phyloP scores from a whole-genome alignment of 345 rosid species.

The Citrus sp. region DNA sequence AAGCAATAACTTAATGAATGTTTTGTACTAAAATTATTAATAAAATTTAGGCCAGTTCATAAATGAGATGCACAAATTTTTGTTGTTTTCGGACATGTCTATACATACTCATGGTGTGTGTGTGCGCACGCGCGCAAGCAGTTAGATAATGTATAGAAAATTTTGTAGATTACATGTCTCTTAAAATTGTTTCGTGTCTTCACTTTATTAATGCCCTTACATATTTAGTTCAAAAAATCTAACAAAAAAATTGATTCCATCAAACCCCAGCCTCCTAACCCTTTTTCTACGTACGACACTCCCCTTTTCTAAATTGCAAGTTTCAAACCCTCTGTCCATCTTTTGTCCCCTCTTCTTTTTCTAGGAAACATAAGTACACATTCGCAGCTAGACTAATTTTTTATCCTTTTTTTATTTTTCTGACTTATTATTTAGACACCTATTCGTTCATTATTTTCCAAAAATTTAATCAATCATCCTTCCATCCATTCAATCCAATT shows the following conservation, averaged over 20 bases:
- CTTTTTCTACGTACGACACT: neutral
- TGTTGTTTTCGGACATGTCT: neutral
- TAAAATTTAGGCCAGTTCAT: neutral
- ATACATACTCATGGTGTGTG: neutral
- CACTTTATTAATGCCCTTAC: constrained; percentile 1
- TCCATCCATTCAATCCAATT: too few species aligned
- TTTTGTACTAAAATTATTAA: too few species aligned
- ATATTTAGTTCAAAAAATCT: neutral
- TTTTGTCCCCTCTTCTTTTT: constrained; percentile 1
- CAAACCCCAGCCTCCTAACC: neutral
- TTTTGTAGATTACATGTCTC: constrained; percentile 1
- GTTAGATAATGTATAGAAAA: neutral
- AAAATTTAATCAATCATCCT: too few species aligned
- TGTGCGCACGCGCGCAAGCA: neutral
- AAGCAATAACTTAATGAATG: neutral
- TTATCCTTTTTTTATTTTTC: too few species aligned
- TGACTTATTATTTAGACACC: too few species aligned
- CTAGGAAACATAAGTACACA: neutral
- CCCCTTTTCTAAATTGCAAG: constrained; percentile 15
- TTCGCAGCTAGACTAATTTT: neutral
- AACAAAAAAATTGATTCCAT: neutral
- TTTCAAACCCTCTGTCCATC: constrained; percentile 19
- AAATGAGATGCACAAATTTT: neutral
- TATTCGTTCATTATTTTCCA: too few species aligned
- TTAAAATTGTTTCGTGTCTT: neutral